phyloP scores from a whole-genome alignment of 441 rosid species.

The Iberis amara region DNA sequence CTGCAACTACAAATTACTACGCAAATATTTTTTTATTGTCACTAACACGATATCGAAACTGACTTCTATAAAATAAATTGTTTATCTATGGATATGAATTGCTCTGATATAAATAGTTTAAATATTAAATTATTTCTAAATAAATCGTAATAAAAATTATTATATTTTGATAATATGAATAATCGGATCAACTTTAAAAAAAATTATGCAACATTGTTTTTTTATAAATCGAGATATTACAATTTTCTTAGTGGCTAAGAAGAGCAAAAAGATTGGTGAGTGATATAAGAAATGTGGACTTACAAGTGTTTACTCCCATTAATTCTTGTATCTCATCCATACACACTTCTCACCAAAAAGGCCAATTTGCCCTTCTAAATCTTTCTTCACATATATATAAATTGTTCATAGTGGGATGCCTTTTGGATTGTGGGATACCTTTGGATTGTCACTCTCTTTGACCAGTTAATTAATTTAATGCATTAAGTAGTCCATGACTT shows the following conservation, averaged over 20 bases:
- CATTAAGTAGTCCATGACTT: not conserved
- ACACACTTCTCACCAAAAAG: not conserved
- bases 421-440: slow-evolving; percentile 10
- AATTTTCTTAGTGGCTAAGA: slow-evolving; percentile 33
- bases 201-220: no score
- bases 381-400: slow-evolving; percentile 4
- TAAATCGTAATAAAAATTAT: no score
- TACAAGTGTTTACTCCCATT: slow-evolving; percentile 23
- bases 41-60: no score
- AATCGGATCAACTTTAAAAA: no score
- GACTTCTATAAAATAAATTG: no score
- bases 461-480: slow-evolving; percentile 19
- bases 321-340: slow-evolving; percentile 11
- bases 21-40: no score
- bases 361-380: slow-evolving; percentile 15
- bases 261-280: slow-evolving; percentile 29
- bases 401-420: slow-evolving; percentile 17
- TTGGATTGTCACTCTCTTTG: slow-evolving; percentile 29
- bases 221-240: no score
- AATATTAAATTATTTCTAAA: no score
- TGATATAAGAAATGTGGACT: slow-evolving; percentile 14
- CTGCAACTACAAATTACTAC: no score
- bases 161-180: no score
- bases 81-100: no score
- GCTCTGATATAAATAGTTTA: no score